Evolutionary conservation across 768 basidiomycete species (phyloP), one percentile per base, ranked within the genome.

Genomic region (Psilocybe tampanensis): DNA sequence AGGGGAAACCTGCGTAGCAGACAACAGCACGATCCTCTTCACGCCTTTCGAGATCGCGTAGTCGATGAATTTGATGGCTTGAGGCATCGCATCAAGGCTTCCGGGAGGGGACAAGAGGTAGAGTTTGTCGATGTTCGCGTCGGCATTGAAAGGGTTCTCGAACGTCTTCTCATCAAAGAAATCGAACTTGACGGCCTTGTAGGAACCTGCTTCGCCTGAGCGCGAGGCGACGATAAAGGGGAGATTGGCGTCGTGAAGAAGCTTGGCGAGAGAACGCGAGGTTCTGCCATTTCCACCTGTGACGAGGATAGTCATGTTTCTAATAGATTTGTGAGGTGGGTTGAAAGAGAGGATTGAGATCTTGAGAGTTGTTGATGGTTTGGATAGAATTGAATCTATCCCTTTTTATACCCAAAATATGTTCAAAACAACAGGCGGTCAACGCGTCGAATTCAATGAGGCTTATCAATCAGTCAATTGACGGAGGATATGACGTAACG

Each of bases 61-160:
- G n/a, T 73, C 70, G 47, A 74, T 64, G 57, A 73, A 72, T 12
- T 66, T 56, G 29, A 65, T 66, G 52, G 69, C 60, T 11, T 47
- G 32, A 1, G 50, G n/a, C 13, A 59, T 54, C 23, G 52, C 42
- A 13, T 59, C 45, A 8, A 26, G 19, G 13, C 18, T 44, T 19
- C 44, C 44, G 5, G 45, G 39, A 4, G 41, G 41, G 13, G 22
- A 32, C 29, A 49, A 36, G 23, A 59, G 22, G 23, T 43, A 51
- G 29, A 15, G n/a, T n/a, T n/a, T n/a, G n/a, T n/a, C n/a, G n/a
- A n/a, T n/a, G n/a, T n/a, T n/a, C n/a, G n/a, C n/a, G n/a, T n/a
- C n/a, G n/a, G n/a, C n/a, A n/a, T n/a, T n/a, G n/a, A n/a, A n/a
- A n/a, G n/a, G n/a, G n/a, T 22, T 41, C 2, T 22, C 50, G 22